phyloP scores from a whole-genome alignment of 2,329 filamentous ascomycete genomes.

The Penicillium sp. region DNA sequence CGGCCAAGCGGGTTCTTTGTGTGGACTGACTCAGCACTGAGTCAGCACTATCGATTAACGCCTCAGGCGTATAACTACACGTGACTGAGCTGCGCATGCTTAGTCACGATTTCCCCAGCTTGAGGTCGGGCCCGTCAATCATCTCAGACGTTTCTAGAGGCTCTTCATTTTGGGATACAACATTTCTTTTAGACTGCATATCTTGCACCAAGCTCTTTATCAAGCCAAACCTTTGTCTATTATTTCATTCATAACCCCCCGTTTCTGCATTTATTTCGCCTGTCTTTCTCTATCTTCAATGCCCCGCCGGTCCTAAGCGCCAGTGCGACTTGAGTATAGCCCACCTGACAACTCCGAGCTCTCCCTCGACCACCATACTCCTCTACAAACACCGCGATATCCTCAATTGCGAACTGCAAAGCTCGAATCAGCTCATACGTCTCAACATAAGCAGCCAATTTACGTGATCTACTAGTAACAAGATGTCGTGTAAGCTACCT shows the following conservation, averaged over 20 bases:
- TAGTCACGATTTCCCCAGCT: conserved; percentile 6
- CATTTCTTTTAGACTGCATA: conserved; percentile 1
- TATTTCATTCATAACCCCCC: not conserved
- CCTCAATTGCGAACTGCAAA: not conserved
- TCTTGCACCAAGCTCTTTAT: not conserved
- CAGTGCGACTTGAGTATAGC: conserved; percentile 26
- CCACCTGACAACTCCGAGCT: conserved; percentile 17
- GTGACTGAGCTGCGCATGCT: conserved; percentile 1
- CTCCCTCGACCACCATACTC: not conserved
- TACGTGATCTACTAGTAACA: conserved; percentile 13
- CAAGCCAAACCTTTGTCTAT: not conserved
- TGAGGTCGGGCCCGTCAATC: conserved; percentile 1
- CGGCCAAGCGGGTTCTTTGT: conserved; percentile 28
- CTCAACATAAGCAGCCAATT: not conserved
- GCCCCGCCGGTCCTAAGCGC: conserved; percentile 36
- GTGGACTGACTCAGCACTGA: conserved; percentile 25
- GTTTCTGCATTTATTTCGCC: conserved; percentile 3
- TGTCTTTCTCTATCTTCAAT: conserved; percentile 15
- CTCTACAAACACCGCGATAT: not conserved
- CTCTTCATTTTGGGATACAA: conserved; percentile 5
- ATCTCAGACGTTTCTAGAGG: conserved; percentile 6
- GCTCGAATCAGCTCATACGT: not conserved
- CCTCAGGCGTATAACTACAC: not conserved
- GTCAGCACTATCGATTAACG: conserved; percentile 6
- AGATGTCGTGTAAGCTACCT: conserved; percentile 33